Conservation (phyloP, 2,329 filamentous ascomycete genomes). For the Emydomyces testavorans region DNA sequence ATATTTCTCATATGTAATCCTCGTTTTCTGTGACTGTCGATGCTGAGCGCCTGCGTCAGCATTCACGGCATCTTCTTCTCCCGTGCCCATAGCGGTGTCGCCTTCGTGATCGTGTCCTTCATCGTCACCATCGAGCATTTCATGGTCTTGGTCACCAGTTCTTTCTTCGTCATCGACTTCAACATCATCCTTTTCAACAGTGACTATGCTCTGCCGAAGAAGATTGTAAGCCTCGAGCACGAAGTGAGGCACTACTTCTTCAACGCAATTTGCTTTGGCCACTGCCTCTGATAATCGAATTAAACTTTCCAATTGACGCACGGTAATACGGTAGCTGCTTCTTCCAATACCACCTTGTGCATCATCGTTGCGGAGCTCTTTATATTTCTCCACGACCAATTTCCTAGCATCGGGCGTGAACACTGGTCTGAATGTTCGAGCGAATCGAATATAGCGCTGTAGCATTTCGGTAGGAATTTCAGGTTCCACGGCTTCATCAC, state of each 20-base stretch:
- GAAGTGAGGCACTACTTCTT: conserved; percentile 72
- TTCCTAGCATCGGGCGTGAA: conserved; percentile 81
- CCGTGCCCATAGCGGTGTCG: conserved; percentile 45
- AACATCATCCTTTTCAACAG: conserved; percentile 93
- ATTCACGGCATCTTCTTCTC: conserved; percentile 27
- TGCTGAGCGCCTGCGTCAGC: conserved; percentile 32
- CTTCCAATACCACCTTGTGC: conserved; percentile 85
- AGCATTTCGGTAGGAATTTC: conserved; percentile 94
- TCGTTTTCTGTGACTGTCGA: conserved; percentile 53
- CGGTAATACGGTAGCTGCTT: conserved; percentile 95
- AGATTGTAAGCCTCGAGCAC: conserved; percentile 88
- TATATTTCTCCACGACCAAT: conserved; percentile 82
- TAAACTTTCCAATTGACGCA: conserved; percentile 88
- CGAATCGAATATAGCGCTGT: conserved; percentile 94
- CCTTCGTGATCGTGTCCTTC: conserved; percentile 37
- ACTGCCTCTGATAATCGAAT: conserved; percentile 96
- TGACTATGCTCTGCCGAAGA: conserved; percentile 88
- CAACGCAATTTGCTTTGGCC: conserved; percentile 91
- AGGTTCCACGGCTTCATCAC: conserved; percentile 80
- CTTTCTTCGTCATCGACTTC: conserved; percentile 74
- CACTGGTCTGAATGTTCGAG: conserved; percentile 82
- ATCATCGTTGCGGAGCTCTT: conserved; percentile 85
- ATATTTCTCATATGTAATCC: conserved; percentile 93
- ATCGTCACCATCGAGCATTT: conserved; percentile 39
- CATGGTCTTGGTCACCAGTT: conserved; percentile 40